A percentile compares a stretch with the other conserved stretches of the same genome.
Conservation (phyloP, 2,329 filamentous ascomycete species). For the Penicillium decumbens region DNA sequence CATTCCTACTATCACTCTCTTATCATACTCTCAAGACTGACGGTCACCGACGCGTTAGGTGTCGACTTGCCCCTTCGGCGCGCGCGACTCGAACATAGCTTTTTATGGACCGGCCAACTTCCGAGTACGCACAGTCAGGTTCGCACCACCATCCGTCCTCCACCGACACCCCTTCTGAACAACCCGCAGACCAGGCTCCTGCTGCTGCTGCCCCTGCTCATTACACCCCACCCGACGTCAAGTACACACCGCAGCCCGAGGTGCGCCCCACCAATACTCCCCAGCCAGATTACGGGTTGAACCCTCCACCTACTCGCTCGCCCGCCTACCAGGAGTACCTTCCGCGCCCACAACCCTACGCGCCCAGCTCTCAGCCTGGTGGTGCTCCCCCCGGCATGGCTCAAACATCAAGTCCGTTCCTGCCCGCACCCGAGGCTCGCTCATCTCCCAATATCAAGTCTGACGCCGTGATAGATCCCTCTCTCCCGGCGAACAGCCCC, state of each 20-base stretch:
- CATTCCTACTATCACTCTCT: constrained; percentile 1
- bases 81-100: constrained; percentile 22
- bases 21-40: not conserved
- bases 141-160: constrained; percentile 59
- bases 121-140: constrained; percentile 84
- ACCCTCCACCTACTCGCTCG: constrained; percentile 66
- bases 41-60: constrained; percentile 1
- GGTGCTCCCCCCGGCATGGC: constrained; percentile 80
- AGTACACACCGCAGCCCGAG: constrained; percentile 80
- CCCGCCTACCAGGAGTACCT: constrained; percentile 83
- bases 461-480: constrained; percentile 99
- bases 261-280: constrained; percentile 72
- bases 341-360: constrained; percentile 70
- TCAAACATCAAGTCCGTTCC: constrained; percentile 97
- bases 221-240: constrained; percentile 42
- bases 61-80: not conserved
- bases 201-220: constrained; percentile 52
- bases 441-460: constrained; percentile 63
- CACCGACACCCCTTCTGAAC: constrained; percentile 69
- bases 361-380: constrained; percentile 65
- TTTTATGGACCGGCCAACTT: constrained; percentile 59
- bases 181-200: constrained; percentile 83
- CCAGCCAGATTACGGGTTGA: constrained; percentile 81
- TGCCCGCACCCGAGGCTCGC: constrained; percentile 41
- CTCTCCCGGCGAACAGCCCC: constrained; percentile 87